Evolutionary conservation across 129 eudicot genomes (phyloP).

Genomic region (Dittrichia graveolens): DNA sequence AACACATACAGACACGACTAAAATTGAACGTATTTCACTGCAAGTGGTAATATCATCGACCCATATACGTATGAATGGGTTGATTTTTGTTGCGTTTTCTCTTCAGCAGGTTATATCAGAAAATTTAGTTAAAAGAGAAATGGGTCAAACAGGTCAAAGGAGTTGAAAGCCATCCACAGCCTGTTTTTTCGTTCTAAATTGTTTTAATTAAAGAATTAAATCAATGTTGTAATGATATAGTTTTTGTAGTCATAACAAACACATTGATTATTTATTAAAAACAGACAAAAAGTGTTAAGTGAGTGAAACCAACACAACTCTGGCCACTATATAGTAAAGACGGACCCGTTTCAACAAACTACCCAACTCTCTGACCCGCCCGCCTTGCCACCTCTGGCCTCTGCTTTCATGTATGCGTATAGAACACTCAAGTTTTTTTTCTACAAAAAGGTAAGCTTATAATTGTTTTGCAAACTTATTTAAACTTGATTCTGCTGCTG

Average conservation of each 20-base stretch:
- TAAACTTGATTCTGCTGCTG: background rate
- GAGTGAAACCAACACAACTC: background rate
- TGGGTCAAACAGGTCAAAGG: background rate
- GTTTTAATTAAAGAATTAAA: background rate
- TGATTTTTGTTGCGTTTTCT: background rate
- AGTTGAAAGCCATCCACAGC: background rate
- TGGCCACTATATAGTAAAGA: too few relatives aligned
- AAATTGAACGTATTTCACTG: background rate
- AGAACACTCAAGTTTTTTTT: background rate
- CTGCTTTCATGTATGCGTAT: background rate
- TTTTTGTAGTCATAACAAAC: background rate
- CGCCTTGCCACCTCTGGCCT: background rate
- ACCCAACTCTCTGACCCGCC: background rate
- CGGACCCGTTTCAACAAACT: background rate
- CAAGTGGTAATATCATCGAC: background rate
- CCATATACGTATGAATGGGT: background rate
- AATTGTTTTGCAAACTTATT: background rate
- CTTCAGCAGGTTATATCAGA: background rate
- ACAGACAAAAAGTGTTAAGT: background rate
- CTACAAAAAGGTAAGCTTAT: background rate
- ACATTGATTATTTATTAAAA: background rate
- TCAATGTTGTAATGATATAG: background rate
- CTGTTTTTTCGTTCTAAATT: background rate
- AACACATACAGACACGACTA: conserved; percentile 24
- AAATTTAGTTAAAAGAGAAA: background rate